Conservation (phyloP, 2,329 filamentous ascomycete species). For the Canariomyces notabilis region DNA sequence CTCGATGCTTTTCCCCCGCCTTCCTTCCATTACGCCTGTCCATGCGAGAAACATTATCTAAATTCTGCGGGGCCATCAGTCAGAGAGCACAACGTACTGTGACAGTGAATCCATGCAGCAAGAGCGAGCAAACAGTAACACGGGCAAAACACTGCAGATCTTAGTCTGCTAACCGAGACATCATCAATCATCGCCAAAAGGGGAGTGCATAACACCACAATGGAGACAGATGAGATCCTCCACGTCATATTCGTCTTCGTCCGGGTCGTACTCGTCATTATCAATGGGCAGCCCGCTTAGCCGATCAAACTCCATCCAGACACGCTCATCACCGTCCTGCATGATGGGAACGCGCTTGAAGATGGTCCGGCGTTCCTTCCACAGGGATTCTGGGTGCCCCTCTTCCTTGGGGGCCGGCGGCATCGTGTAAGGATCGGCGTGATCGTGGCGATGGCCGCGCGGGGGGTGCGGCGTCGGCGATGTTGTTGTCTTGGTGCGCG, state of each 20-base stretch:
- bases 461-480: constrained; percentile 23
- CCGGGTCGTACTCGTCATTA: constrained; percentile 6
- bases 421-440: constrained; percentile 28
- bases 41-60: background rate
- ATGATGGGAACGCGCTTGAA: constrained; percentile 47
- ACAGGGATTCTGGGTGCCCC: constrained; percentile 38
- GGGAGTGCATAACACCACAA: constrained; percentile 19
- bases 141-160: background rate
- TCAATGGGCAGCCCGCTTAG: constrained; percentile 11
- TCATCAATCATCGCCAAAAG: constrained; percentile 9
- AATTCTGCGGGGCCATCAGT: background rate
- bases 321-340: constrained; percentile 37
- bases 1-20: background rate
- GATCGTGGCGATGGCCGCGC: constrained; percentile 8
- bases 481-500: constrained; percentile 20
- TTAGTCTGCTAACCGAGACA: background rate
- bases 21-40: background rate
- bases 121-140: background rate
- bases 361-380: constrained; percentile 36
- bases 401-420: constrained; percentile 38
- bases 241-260: constrained; percentile 12
- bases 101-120: background rate
- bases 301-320: constrained; percentile 45
- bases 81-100: background rate
- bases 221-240: constrained; percentile 17